Evolutionary conservation across 306 rosid species (phyloP).

Genomic region (Gleditsia sinensis): DNA sequence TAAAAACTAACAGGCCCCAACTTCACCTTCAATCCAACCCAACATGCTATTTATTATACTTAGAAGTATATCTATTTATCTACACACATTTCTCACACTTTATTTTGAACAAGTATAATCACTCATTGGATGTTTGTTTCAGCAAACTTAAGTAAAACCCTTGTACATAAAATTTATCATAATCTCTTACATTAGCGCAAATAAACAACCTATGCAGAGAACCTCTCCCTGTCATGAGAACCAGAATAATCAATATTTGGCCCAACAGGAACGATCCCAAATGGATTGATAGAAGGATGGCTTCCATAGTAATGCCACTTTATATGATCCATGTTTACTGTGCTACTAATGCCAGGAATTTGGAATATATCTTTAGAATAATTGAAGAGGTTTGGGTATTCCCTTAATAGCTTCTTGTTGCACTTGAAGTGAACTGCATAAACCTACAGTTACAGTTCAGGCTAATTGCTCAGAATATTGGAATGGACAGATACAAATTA

Average conservation of each 20-base stretch:
- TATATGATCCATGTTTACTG: constrained; percentile 82
- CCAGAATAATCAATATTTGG: constrained; percentile 68
- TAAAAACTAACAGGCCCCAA: not conserved
- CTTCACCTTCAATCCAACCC: not conserved
- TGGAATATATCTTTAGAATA: constrained; percentile 87
- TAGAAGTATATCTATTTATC: not conserved
- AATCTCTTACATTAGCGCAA: constrained; percentile 2
- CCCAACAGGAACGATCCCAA: constrained; percentile 74
- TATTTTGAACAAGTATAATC: constrained; percentile 23
- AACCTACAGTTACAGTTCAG: constrained; percentile 53
- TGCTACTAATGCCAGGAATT: constrained; percentile 67
- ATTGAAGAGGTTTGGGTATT: constrained; percentile 81
- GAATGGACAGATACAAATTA: constrained; percentile 11
- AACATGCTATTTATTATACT: not conserved
- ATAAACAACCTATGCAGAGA: constrained; percentile 47
- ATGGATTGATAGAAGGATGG: constrained; percentile 85
- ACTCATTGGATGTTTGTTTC: constrained; percentile 3
- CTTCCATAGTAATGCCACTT: constrained; percentile 86
- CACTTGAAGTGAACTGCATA: constrained; percentile 96
- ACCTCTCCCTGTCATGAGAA: constrained; percentile 75
- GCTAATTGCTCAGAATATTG: not conserved
- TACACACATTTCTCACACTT: constrained; percentile 17
- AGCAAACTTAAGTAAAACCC: constrained; percentile 19
- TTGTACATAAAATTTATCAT: not conserved
- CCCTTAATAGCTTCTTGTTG: constrained; percentile 81